Base-by-base conservation (phyloP, 1,284 basidiomycete species). In the Marasmius oreades region DNA sequence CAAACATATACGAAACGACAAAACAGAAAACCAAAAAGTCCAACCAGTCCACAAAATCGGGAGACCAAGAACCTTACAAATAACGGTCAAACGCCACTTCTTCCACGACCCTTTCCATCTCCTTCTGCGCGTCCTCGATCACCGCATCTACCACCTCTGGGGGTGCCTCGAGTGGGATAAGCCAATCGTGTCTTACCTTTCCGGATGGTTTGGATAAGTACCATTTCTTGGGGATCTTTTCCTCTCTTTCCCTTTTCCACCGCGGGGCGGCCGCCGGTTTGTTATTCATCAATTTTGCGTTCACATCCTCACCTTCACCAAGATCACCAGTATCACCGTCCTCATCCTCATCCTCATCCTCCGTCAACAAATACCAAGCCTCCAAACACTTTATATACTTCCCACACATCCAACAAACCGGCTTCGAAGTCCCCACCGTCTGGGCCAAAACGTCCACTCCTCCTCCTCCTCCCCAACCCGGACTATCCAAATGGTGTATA, bases 21-120 rank as follows among this genome's bases (percentile, higher is more conserved):
- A n/a, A n/a, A n/a, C n/a, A n/a, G n/a, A n/a, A n/a, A n/a, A n/a
- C n/a, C n/a, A n/a, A n/a, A n/a, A n/a, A n/a, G n/a, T n/a, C n/a
- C n/a, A n/a, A n/a, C n/a, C n/a, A n/a, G n/a, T n/a, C n/a, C n/a
- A n/a, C n/a, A n/a, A n/a, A n/a, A n/a, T n/a, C n/a, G n/a, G n/a
- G n/a, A n/a, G n/a, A n/a, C n/a, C n/a, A n/a, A n/a, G n/a, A n/a
- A n/a, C n/a, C n/a, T n/a, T n/a, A n/a, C n/a, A n/a, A 39, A 24
- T 55, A 60, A 16, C 22, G 52, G 18, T 55, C 59, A 31, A 60
- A 52, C 28, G 53, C 56, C 34, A 55, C 59, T 6, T 58, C 59
- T 28, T 57, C 53, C 5, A 58, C 37, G n/a, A 60, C 39, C 33
- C 24, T 52, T 50, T 58, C 53, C 59, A 60, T 55, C 28, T 60